Evolutionary conservation across 1,139 yeast genomes (phyloP), one percentile per base, ranked within the genome.

Genomic region (Blastobotrys buckinghamii): DNA sequence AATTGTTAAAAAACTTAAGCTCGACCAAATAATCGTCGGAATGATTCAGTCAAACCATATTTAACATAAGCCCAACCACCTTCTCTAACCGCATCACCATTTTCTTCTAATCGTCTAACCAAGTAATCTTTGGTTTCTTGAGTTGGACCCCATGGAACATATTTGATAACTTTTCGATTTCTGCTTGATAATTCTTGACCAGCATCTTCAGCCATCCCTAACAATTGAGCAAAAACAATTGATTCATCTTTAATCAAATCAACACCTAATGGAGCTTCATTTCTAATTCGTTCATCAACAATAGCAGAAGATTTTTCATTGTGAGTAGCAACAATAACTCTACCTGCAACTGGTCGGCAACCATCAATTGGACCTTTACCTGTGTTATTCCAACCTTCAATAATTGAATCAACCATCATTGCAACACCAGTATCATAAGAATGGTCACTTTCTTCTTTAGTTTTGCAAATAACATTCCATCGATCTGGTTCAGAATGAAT

Each of bases 121-220:
- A 92, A 72, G 65, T 92, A 92, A 59, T 88, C 95, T 71, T 87
- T 88, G 50, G 97, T 89, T 70, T 92, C 97, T 58, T 80, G 71
- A 50, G 96, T 95, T 36, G 97, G 97, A 9, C 97, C 97, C 97
- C 97, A 92, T 16, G 97, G 95, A 55, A 92, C 96, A 65, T 90
- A 92, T 69, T 90, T 90, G 70, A 90, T 83, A 50, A 92, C 86
- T 57, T 78, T 81, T 51, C 80, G 87, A 42, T 81, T 77, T 47
- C 80, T 74, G 46, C 73, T 70, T 54, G 87, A 79, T 62, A 92
- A 75, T 58, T 84, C 87, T 63, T 78, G 77, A 37, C 96, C 88
- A 54, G 87, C 79, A 59, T 84, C 83, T 67, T 92, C 97, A 49
- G 96, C 94, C 97, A 92, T 92, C 40, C 98, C 98, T 63, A 90